Evolutionary conservation across 768 basidiomycete species (phyloP), one percentile per base, ranked within the genome.

Genomic region (Calocybe gangraenosa): DNA sequence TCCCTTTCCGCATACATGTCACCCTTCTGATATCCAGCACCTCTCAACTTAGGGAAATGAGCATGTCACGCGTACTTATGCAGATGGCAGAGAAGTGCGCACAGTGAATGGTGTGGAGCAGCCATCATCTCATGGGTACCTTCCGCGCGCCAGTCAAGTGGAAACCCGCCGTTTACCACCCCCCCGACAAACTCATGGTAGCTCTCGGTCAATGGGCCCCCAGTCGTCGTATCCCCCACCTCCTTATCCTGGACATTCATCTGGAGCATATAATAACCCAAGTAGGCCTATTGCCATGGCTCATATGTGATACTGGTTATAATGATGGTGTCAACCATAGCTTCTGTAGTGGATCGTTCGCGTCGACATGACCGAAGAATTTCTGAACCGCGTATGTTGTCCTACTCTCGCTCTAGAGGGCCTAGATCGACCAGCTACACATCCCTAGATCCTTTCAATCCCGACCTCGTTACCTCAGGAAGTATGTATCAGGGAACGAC

Each of bases 61-160:
- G 54, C 84, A 88, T 59, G 66, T 84, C 37, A 81, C 75, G 10
- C 78, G 79, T 41, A 79, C 71, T 7, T 76, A 74, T 45, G 76
- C 81, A 4, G 84, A 89, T 44, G 87, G 87, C 7, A 75, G 76
- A 34, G 73, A 85, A 56, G 65, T 79, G 2, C 71, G 73, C 55
- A 82, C 77, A 13, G 68, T 91, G 54, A 88, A 91, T 46, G 87
- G 87, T 9, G 60, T 84, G 14, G 74, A 78, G 45, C 76, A 78
- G 49, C 53, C 61, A 17, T 35, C 54, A 19, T 25, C 59, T 40
- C 62, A 57, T 37, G 64, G 61, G 3, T 60, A 63, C 50, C 45
- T 70, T 21, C 56, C 57, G 10, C 47, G 47, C 34, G 23, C 55
- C 33, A 42, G 49, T 42, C 47, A 42, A 35, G 28, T 46, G 32